Base-by-base conservation (phyloP, 1,284 basidiomycete genomes). In the Fomitopsis pinicola region DNA sequence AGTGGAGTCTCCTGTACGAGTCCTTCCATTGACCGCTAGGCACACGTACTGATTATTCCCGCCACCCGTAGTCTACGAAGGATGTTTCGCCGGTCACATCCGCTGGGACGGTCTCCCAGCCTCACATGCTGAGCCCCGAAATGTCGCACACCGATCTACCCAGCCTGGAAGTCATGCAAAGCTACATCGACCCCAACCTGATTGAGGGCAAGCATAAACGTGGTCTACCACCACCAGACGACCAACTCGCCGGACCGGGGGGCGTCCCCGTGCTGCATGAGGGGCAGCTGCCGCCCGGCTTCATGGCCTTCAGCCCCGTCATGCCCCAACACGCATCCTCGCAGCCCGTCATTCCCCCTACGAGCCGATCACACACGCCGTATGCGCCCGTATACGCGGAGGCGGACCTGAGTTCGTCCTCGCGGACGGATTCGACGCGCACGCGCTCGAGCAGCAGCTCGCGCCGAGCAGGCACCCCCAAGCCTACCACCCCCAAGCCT, bases 111-210 rank as follows among this genome's bases (percentile, higher is more conserved):
- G 50, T 59, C 28, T 63, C 63, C 3, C 63, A 68, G 14, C 64
- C 66, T 19, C 64, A 64, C 42, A 50, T 69, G 14, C 59, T 69
- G 19, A 68, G 68, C 28, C 68, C 68, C 0, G 68, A 69, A 42
- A 46, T 55, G 14, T 58, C 58, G 7, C 58, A 59, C 17, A 38
- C 58, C 7, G 60, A 67, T 4, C 33, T 67, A n/a, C 57, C 63
- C 17, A 55, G 57, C 15, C 60, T 60, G 26, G 61, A 66, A 22
- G 57, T 66, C 35, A 42, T 66, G 66, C 64, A 42, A 58, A 57
- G n/a, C 59, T 63, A 1, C 56, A 42, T 28, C 40, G 30, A 2
- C 52, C 63, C 26, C n/a, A 56, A 4, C 15, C 35, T 54, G 52
- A 54, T 54, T 15, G 52, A 38, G 6, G 30, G 28, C 10, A 54